Evolutionary conservation across 257 asterid species (phyloP).

Genomic region (Cinchona pubescens): DNA sequence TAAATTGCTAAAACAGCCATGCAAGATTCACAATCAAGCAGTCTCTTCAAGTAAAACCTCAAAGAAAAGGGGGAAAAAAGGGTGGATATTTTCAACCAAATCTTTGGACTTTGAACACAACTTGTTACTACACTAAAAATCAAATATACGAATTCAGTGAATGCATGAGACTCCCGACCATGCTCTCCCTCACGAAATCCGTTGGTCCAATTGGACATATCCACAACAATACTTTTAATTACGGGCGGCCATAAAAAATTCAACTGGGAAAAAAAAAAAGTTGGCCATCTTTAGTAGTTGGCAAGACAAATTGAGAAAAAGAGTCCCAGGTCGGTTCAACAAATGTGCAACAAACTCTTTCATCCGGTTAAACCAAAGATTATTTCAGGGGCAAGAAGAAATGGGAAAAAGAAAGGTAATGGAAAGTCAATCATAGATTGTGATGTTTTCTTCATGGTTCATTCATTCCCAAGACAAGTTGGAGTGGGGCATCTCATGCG

Average conservation of each 20-base stretch:
- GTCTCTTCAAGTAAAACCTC: not conserved
- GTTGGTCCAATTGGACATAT: not conserved
- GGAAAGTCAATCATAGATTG: not conserved
- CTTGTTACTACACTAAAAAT: not conserved
- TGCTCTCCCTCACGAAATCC: not conserved
- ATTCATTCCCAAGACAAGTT: not conserved
- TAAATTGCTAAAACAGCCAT: no score
- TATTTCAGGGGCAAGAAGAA: constrained; percentile 5
- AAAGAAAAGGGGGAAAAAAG: not conserved
- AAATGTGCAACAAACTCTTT: not conserved
- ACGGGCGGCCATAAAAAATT: not conserved
- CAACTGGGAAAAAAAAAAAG: not conserved
- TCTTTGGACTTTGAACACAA: not conserved
- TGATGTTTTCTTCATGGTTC: not conserved
- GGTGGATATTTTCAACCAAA: not conserved
- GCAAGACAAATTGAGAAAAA: not conserved
- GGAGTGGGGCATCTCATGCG: not conserved
- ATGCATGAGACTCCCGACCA: not conserved
- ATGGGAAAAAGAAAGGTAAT: not conserved
- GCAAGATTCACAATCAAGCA: not conserved
- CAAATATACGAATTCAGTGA: not conserved
- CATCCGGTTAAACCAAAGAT: not conserved
- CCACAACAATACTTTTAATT: constrained; percentile 1
- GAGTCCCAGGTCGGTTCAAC: constrained; percentile 17
- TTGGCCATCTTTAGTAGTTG: constrained; percentile 1